Conservation (phyloP, 208 protist genomes). For the Herpetomonas muscarum region DNA sequence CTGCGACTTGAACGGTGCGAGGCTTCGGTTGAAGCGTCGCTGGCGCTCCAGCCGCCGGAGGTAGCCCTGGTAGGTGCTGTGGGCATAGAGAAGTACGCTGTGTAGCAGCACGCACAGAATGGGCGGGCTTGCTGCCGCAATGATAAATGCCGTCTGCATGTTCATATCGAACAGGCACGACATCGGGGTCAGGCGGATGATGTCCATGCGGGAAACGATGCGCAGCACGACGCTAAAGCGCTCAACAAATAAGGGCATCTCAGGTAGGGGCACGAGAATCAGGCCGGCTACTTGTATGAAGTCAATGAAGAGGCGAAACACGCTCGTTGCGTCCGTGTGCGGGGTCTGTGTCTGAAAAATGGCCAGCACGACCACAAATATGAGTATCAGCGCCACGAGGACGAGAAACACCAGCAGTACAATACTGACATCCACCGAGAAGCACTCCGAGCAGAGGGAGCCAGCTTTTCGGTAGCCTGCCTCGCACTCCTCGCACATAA, state of each 20-base stretch:
- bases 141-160: slow-evolving; percentile 14
- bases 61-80: slow-evolving; percentile 17
- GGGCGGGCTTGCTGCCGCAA: slow-evolving; percentile 8
- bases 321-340: slow-evolving; percentile 15
- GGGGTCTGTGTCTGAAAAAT: slow-evolving; percentile 24
- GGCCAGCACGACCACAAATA: slow-evolving; percentile 12
- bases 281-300: slow-evolving; percentile 21
- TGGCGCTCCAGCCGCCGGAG: slow-evolving; percentile 11
- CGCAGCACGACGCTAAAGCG: slow-evolving; percentile 16
- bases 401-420: slow-evolving; percentile 20
- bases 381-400: slow-evolving; percentile 11
- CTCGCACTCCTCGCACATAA: slow-evolving; percentile 26
- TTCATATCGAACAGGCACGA: slow-evolving; percentile 11
- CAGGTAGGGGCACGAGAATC: slow-evolving; percentile 17
- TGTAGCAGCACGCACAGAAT: slow-evolving; percentile 12
- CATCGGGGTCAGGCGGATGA: slow-evolving; percentile 12
- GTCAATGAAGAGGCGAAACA: slow-evolving; percentile 14
- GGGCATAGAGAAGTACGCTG: slow-evolving; percentile 19
- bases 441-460: slow-evolving; percentile 28
- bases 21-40: slow-evolving; percentile 22
- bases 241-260: slow-evolving; percentile 31
- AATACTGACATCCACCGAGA: slow-evolving; percentile 20
- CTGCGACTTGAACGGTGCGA: slow-evolving; percentile 26
- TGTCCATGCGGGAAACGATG: slow-evolving; percentile 15
- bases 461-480: slow-evolving; percentile 25